These are phyloP conservation scores for Suhomyces yuchorum DNA, from an alignment of 1,139 yeast species.

Conservation along the genomic window DNA sequence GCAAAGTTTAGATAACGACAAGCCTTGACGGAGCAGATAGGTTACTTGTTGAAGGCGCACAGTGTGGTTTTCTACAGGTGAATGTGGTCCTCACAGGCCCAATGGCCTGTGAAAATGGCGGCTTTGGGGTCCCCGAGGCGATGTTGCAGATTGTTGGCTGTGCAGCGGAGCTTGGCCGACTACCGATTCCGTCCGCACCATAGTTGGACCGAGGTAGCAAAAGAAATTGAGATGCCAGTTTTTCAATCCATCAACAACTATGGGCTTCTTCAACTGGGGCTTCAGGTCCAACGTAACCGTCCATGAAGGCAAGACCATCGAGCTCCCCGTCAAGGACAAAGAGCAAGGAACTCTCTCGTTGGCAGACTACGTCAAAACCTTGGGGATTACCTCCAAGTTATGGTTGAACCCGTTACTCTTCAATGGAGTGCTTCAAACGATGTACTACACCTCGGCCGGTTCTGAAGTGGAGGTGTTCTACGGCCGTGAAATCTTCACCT, in stretches of 20 bases:
- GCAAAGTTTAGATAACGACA: not conserved
- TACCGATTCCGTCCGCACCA: not conserved
- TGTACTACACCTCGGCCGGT: constrained; percentile 59
- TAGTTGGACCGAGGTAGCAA: not conserved
- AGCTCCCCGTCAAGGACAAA: constrained; percentile 21
- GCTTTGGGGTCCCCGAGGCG: too few species aligned
- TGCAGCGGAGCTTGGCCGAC: not conserved
- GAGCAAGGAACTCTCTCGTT: constrained; percentile 18
- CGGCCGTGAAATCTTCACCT: constrained; percentile 70
- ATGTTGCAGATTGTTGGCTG: not conserved
- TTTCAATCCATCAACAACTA: constrained; percentile 1
- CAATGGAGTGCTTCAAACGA: constrained; percentile 77
- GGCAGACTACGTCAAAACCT: constrained; percentile 26
- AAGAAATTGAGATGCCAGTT: not conserved
- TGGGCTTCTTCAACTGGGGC: constrained; percentile 38
- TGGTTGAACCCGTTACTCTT: constrained; percentile 64
- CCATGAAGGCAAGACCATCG: constrained; percentile 27
- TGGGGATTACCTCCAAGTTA: constrained; percentile 37
- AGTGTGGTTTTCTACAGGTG: too few species aligned
- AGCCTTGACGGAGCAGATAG: too few species aligned
- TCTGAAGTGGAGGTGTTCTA: constrained; percentile 61
- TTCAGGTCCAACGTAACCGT: constrained; percentile 39
- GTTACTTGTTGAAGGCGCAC: too few species aligned
- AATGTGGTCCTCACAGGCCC: too few species aligned
- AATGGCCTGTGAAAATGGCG: too few species aligned